These are phyloP conservation scores for Penicillium odoratum DNA, from an alignment of 495 filamentous ascomycete species.

Conservation along the genomic window DNA sequence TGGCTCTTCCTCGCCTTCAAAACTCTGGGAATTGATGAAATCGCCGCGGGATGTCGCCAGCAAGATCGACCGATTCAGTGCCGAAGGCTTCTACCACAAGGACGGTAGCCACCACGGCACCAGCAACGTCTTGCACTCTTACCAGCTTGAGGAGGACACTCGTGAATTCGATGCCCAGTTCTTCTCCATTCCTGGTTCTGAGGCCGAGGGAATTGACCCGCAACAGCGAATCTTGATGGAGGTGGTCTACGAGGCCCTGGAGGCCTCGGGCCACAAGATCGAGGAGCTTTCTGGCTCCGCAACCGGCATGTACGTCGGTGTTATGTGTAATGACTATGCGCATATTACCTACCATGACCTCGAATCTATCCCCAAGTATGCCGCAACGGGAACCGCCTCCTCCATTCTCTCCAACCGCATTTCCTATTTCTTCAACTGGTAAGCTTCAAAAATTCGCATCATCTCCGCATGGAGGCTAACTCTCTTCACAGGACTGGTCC, in stretches of 20 bases:
- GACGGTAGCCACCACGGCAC: conserved; percentile 19
- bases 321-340: conserved; percentile 33
- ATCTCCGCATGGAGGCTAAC: not conserved
- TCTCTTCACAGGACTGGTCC: conserved; percentile 30
- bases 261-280: conserved; percentile 24
- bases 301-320: conserved; percentile 27
- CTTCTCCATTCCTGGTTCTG: conserved; percentile 53
- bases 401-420: conserved; percentile 34
- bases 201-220: conserved; percentile 45
- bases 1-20: not conserved
- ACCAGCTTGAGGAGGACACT: conserved; percentile 31
- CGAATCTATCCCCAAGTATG: conserved; percentile 25
- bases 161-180: conserved; percentile 45
- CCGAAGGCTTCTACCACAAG: conserved; percentile 17
- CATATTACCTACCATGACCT: conserved; percentile 43
- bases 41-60: conserved; percentile 1
- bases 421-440: conserved; percentile 48
- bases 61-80: conserved; percentile 1
- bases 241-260: conserved; percentile 54
- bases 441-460: not conserved
- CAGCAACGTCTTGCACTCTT: conserved; percentile 28
- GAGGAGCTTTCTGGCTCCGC: conserved; percentile 2
- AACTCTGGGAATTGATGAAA: conserved; percentile 5
- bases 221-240: conserved; percentile 46
- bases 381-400: conserved; percentile 40